phyloP scores from a whole-genome alignment of 345 rosid species.

The Salix udensis region DNA sequence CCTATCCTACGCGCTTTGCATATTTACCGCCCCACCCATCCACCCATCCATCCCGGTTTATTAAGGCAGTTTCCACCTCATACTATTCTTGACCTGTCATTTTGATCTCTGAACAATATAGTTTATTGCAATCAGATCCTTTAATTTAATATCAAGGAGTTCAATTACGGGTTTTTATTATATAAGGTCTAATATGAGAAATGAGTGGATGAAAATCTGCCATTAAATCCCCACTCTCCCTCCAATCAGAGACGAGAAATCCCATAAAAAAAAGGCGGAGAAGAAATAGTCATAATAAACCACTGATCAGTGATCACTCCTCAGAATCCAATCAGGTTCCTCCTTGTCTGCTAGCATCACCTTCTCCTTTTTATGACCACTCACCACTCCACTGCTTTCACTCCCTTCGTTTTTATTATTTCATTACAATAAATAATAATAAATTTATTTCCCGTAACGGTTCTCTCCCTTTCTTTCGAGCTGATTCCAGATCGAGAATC shows the following conservation, averaged over 20 bases:
- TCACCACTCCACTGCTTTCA: neutral
- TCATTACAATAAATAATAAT: too few relatives aligned
- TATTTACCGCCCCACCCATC: too few relatives aligned
- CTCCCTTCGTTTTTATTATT: neutral
- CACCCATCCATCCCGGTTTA: too few relatives aligned
- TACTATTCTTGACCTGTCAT: neutral
- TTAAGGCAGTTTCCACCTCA: neutral
- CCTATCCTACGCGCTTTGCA: neutral
- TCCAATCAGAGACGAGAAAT: too few relatives aligned
- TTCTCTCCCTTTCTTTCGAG: neutral
- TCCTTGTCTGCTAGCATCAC: neutral
- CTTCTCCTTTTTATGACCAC: neutral
- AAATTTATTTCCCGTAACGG: slow-evolving; percentile 3
- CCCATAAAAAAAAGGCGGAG: too few relatives aligned
- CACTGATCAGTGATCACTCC: neutral
- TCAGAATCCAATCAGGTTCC: neutral
- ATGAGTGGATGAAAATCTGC: too few relatives aligned
- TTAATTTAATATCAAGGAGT: too few relatives aligned
- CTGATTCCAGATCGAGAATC: neutral
- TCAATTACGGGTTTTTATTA: too few relatives aligned
- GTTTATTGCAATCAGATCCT: too few relatives aligned
- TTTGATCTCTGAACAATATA: neutral
- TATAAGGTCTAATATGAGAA: too few relatives aligned
- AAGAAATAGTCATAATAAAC: too few relatives aligned
- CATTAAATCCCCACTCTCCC: too few relatives aligned